phyloP scores from a whole-genome alignment of 306 rosid species.

The Lathyrus aphaca region DNA sequence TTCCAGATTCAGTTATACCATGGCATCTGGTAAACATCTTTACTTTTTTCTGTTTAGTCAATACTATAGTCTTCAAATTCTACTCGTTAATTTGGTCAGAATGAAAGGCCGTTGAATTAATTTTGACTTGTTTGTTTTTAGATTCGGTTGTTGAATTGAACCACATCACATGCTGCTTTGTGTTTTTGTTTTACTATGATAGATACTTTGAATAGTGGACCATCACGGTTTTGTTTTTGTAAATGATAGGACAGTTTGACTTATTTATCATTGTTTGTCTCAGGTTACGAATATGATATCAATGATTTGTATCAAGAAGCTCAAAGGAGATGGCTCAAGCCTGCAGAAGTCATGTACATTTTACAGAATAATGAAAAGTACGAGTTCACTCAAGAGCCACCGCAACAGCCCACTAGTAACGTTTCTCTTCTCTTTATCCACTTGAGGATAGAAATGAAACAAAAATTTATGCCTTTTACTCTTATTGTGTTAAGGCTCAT shows the following conservation, averaged over 20 bases:
- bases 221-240: conserved; percentile 37
- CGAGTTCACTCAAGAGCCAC: conserved; percentile 68
- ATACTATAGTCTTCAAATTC: background rate
- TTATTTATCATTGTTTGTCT: conserved; percentile 9
- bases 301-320: conserved; percentile 70
- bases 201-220: conserved; percentile 23
- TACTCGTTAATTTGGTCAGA: background rate
- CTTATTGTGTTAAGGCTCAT: background rate
- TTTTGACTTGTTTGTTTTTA: conserved; percentile 38
- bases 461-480: background rate
- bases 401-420: conserved; percentile 75
- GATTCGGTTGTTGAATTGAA: conserved; percentile 16
- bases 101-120: conserved; percentile 10
- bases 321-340: conserved; percentile 91
- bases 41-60: conserved; percentile 4
- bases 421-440: conserved; percentile 27
- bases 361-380: conserved; percentile 86
- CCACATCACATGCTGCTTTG: conserved; percentile 13
- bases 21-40: conserved; percentile 47
- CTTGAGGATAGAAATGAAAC: conserved; percentile 19
- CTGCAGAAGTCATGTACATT: conserved; percentile 85
- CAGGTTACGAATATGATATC: conserved; percentile 65
- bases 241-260: conserved; percentile 20
- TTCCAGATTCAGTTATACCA: conserved; percentile 31
- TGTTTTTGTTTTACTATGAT: background rate